Evolutionary conservation across 139 green algal genomes (phyloP).

Genomic region (Tetraselmis chui): DNA sequence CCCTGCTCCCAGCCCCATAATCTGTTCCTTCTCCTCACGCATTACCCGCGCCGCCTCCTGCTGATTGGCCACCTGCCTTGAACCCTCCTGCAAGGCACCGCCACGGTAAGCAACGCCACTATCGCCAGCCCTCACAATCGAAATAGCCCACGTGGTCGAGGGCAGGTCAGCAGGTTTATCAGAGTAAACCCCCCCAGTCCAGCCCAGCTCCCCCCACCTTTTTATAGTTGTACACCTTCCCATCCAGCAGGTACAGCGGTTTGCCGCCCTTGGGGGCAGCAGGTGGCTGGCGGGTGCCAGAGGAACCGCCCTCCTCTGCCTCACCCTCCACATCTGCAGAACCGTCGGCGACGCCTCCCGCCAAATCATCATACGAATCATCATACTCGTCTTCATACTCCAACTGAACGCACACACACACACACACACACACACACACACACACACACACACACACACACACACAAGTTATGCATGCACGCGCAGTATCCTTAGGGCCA

Average conservation of each 20-base stretch:
- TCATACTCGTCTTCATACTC: slow-evolving; percentile 84
- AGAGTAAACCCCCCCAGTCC: too few species aligned
- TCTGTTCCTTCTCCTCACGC: slow-evolving; percentile 34
- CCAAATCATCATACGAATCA: slow-evolving; percentile 72
- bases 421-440: slow-evolving; percentile 6
- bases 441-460: slow-evolving; percentile 21
- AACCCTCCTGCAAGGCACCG: slow-evolving; percentile 43
- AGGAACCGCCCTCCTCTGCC: slow-evolving; percentile 14
- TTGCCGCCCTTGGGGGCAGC: slow-evolving; percentile 12
- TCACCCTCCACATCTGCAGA: slow-evolving; percentile 55
- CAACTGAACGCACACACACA: slow-evolving; percentile 34
- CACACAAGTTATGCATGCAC: too few species aligned
- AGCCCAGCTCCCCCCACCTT: too few species aligned
- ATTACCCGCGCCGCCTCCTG: slow-evolving; percentile 36
- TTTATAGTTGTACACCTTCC: slow-evolving; percentile 74
- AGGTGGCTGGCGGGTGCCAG: background rate
- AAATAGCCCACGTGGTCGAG: too few species aligned
- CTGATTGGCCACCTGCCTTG: slow-evolving; percentile 37
- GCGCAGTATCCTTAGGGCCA: too few species aligned
- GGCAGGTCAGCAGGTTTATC: too few species aligned
- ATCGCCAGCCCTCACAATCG: too few species aligned
- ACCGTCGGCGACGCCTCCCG: slow-evolving; percentile 32
- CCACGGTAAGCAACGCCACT: too few species aligned
- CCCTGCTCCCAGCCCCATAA: slow-evolving; percentile 55
- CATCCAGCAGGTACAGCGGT: slow-evolving; percentile 60